phyloP scores from a whole-genome alignment of 176 grass and related monocot genomes.

The Cymbopogon citratus region DNA sequence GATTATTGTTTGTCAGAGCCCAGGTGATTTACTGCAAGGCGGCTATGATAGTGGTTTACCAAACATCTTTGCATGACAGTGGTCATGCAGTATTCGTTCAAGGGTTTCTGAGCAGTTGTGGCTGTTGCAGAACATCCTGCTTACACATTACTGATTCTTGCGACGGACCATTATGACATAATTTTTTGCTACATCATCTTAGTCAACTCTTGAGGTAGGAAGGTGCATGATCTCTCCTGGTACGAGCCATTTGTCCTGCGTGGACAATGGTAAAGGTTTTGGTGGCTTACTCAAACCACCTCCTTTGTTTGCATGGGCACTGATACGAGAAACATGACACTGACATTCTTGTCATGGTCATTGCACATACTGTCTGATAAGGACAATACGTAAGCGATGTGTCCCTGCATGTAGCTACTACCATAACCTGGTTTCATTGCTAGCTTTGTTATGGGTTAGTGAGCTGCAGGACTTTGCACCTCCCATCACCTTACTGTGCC shows the following conservation, averaged over 20 bases:
- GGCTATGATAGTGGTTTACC: not conserved
- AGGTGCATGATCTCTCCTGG: conserved; percentile 33
- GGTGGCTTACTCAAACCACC: conserved; percentile 28
- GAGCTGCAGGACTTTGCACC: conserved; percentile 29
- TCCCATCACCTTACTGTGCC: not conserved
- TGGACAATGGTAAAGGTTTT: conserved; percentile 26
- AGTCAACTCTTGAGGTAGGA: conserved; percentile 22
- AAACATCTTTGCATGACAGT: conserved; percentile 1
- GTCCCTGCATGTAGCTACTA: conserved; percentile 48
- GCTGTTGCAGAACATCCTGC: not conserved
- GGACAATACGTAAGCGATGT: conserved; percentile 42
- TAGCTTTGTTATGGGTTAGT: conserved; percentile 29
- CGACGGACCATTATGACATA: not conserved
- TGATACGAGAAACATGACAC: conserved; percentile 35
- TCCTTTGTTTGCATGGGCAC: conserved; percentile 45
- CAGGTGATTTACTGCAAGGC: not conserved
- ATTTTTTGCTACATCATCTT: conserved; percentile 8
- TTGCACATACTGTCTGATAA: conserved; percentile 30
- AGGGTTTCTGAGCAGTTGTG: not conserved
- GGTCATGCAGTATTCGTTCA: not conserved
- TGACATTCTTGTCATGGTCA: conserved; percentile 26
- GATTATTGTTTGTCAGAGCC: not conserved
- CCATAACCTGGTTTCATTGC: conserved; percentile 30
- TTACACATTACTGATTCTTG: not conserved
- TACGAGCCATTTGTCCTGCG: conserved; percentile 23